Percentiles rank a stretch among this genome's conserved stretches.
phyloP scores from a whole-genome alignment of 2,329 filamentous ascomycete species.

The Alternaria brassicicola region DNA sequence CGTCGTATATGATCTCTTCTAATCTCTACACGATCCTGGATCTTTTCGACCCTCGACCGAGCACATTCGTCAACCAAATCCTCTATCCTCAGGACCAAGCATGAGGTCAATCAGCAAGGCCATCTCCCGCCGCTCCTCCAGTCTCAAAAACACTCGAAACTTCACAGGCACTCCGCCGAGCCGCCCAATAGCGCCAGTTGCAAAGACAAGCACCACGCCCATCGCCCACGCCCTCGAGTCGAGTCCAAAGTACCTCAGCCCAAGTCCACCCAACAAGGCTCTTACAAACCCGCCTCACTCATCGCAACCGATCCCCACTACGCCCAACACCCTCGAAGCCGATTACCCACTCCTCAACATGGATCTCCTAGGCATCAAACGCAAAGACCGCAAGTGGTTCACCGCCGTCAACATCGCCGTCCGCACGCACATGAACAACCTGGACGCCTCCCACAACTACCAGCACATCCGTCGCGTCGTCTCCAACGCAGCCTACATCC shows the following conservation, averaged over 20 bases:
- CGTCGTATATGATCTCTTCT: no score
- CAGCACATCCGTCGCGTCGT: conserved; percentile 1
- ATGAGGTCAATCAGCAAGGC: neutral
- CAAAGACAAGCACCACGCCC: neutral
- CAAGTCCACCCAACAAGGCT: neutral
- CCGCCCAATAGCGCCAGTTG: no score
- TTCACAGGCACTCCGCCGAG: neutral
- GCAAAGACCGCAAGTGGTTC: neutral
- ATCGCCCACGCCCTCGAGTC: neutral
- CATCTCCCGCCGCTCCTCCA: neutral
- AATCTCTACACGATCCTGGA: neutral
- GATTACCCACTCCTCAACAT: neutral
- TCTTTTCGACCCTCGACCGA: no score
- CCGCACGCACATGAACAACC: neutral
- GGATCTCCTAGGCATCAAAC: neutral
- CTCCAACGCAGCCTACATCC: neutral
- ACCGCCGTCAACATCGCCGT: neutral
- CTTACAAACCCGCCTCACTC: neutral
- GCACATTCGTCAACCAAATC: neutral
- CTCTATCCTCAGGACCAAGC: neutral
- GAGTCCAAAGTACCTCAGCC: neutral
- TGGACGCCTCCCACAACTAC: neutral
- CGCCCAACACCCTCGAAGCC: neutral
- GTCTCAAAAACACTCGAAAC: neutral
- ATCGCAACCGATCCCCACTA: neutral